Conservation (phyloP, 768 basidiomycete genomes). For the Tephrocybe sp. region DNA sequence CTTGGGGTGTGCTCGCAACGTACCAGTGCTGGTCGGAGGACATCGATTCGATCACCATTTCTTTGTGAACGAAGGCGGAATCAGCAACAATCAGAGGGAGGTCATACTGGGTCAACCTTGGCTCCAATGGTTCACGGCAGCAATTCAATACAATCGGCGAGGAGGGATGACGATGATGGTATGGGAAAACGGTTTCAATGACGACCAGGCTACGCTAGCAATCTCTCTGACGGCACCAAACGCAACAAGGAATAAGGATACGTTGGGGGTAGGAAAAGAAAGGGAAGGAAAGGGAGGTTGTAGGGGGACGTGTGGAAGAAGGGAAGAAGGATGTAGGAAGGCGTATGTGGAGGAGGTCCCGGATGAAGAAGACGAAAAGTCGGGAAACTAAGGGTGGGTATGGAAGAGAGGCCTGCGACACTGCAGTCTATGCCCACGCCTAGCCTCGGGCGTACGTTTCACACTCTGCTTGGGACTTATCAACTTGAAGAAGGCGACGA, state of each 20-base stretch:
- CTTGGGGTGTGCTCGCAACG: conserved; percentile 11
- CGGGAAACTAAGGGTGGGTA: conserved; percentile 13
- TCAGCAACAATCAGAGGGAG: conserved; percentile 9
- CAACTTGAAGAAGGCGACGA: too few relatives aligned
- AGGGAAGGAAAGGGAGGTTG: too few relatives aligned
- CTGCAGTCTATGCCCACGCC: conserved; percentile 2
- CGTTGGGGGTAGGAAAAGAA: too few relatives aligned
- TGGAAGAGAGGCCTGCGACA: conserved; percentile 6
- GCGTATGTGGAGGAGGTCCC: too few relatives aligned
- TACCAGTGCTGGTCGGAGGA: background rate
- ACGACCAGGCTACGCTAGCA: too few relatives aligned
- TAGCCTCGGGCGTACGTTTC: background rate
- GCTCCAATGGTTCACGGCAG: conserved; percentile 19
- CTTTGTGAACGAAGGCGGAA: background rate
- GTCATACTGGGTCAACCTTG: conserved; percentile 22
- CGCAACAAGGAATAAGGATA: too few relatives aligned
- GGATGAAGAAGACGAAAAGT: background rate
- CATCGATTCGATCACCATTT: conserved; percentile 8
- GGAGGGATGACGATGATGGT: conserved; percentile 2
- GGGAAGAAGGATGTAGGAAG: too few relatives aligned
- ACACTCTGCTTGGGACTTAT: too few relatives aligned
- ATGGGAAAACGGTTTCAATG: too few relatives aligned
- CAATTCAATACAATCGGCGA: conserved; percentile 10
- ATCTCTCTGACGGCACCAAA: too few relatives aligned
- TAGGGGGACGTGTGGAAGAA: too few relatives aligned